Percentiles rank a stretch among this genome's conserved stretches.
Conservation (phyloP, 202 grass and related monocot genomes). For the Panicum virgatum region DNA sequence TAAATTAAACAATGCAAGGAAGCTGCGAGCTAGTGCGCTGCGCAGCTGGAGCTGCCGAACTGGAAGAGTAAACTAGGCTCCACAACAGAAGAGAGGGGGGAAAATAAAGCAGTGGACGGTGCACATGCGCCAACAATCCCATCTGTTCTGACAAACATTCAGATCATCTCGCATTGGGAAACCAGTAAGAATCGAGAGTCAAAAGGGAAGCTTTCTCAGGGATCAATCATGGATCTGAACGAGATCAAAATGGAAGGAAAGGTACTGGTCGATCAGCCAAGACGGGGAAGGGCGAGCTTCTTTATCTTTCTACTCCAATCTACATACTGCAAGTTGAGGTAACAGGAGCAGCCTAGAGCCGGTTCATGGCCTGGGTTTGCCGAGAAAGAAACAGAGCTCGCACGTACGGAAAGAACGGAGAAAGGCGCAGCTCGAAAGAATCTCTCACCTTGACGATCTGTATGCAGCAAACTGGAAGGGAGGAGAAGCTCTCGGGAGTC, state of each 20-base stretch:
- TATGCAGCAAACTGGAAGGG: neutral
- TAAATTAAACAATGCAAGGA: constrained; percentile 13
- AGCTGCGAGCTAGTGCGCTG: constrained; percentile 16
- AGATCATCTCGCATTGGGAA: constrained; percentile 1
- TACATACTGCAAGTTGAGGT: no score
- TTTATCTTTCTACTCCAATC: neutral
- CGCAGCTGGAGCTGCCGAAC: constrained; percentile 26
- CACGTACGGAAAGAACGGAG: neutral
- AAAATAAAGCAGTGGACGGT: neutral
- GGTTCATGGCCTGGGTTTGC: neutral
- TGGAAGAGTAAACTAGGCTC: constrained; percentile 16
- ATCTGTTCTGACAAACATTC: neutral
- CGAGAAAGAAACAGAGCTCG: neutral
- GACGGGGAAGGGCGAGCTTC: neutral
- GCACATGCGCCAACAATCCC: constrained; percentile 23
- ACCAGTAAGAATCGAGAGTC: neutral
- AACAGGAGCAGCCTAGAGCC: no score
- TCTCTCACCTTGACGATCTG: neutral
- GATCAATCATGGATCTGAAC: neutral
- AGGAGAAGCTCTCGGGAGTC: neutral
- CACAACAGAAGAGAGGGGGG: neutral
- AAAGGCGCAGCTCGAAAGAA: no score
- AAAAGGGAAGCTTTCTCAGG: neutral
- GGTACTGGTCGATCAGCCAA: neutral
- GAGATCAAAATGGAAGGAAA: neutral